Base-by-base conservation (phyloP, 108 stramenopile genomes). In the Hondaea fermentalgiana region DNA sequence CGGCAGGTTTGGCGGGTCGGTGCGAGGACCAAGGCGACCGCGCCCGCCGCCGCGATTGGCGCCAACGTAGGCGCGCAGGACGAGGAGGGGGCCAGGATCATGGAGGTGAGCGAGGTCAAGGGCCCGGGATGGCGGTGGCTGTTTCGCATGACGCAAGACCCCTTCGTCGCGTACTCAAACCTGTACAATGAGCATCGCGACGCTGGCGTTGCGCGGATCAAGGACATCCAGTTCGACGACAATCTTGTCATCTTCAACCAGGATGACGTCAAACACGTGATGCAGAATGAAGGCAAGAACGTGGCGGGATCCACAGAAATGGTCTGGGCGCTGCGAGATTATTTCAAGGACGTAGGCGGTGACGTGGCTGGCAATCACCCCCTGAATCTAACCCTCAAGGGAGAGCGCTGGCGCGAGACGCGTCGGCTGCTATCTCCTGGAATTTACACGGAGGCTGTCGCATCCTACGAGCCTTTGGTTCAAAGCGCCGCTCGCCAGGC, bases 61-160 rank as follows among this genome's bases (percentile, higher is more conserved):
- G 35, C 35, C 35, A 35, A 35, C 35, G 35, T 35, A 35, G 35
- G 35, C 35, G 35, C 35, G 35, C 35, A 35, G 35, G 35, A 35
- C 35, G 55, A 57, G n/a, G 64, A 42, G 64, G 64, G 8, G 64
- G 21, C 64, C 64, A 45, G 49, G 76, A 0, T 53, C 51, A 2
- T 12, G 10, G 76, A 83, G 4, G 10, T 42, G 64, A 14, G 42
- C 42, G 76, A 83, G 51, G 76, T 83, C 49, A 12, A 47, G 45
- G 76, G 76, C 76, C 76, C 76, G 8, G 76, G 76, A 17, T 53
- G 45, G 76, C 49, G 76, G 76, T 83, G 45, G 45, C 76, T 83
- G 2, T 28, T 83, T 1, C 14, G 49, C 21, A 12, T 4, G 42
- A 2, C 14, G 14, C 10, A 3, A 69, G 35, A 28, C 25, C 25